Evolutionary conservation across 441 rosid species (phyloP), one percentile per base, ranked within the genome.

Genomic region (Populus trichocarpa): DNA sequence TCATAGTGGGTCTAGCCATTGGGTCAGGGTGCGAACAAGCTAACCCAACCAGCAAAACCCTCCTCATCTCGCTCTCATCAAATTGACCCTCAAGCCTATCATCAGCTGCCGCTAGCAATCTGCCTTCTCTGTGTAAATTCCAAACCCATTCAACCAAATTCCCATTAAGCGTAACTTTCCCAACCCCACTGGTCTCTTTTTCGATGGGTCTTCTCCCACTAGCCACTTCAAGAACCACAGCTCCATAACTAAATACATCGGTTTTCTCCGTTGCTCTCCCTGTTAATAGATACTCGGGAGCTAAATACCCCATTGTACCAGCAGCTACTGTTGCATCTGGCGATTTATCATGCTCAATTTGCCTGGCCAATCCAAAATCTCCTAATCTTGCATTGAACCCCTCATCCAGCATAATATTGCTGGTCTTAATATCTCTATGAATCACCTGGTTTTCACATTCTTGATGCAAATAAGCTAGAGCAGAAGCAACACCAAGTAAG

Each of bases 61-160:
- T 87, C 74, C 77, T 81, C 87, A 94, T 88, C 72, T 92, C 98
- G 13, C 28, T 84, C 83, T 88, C 92, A 3, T 87, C 85, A 46
- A 87, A 87, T 66, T 86, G 86, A 6, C 90, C 91, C 16, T 81
- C 89, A 0, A 96, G 93, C 82, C 93, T 89, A 0, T 85, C 81
- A 74, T 96, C 98, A 1, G 90, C 95, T 8, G 97, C 95, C 50
- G 78, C 75, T 61, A 91, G 74, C 67, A 96, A 74, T 75, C 87
- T 85, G 33, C 94, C 98, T 74, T 93, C 98, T 69, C 95, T 85
- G 83, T 94, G 95, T 80, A 94, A 82, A 26, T 89, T 85, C 99
- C 99, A 94, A 30, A 93, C 98, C 99, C 99, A 96, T 70, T 94
- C 98, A 28, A 96, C 99, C 83, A 96, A 85, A 83, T 93, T 96